phyloP scores from a whole-genome alignment of 2,329 filamentous ascomycete species.

The Fusarium liriodendri region DNA sequence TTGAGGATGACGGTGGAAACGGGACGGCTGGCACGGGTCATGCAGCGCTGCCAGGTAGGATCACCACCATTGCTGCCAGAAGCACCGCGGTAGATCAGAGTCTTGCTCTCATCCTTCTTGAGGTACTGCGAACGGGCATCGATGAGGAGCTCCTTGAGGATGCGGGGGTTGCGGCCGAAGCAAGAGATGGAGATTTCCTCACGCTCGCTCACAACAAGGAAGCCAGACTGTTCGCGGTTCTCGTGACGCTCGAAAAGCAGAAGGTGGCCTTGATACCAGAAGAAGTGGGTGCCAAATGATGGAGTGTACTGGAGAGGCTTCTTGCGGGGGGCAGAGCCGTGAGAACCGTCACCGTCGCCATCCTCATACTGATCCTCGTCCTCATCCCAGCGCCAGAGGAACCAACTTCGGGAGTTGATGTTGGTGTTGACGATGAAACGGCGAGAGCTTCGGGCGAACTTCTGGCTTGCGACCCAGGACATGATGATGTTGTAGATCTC shows the following conservation, averaged over 20 bases:
- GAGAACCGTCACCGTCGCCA: conserved; percentile 46
- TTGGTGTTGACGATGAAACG: conserved; percentile 74
- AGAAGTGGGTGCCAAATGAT: conserved; percentile 73
- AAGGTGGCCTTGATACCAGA: conserved; percentile 71
- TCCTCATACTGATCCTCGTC: conserved; percentile 60
- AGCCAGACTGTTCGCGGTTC: conserved; percentile 56
- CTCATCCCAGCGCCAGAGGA: conserved; percentile 57
- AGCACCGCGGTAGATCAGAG: conserved; percentile 72
- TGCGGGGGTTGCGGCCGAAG: conserved; percentile 69
- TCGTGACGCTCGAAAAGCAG: conserved; percentile 68
- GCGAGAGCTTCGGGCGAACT: conserved; percentile 68
- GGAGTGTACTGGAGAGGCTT: conserved; percentile 73
- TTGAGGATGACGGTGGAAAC: conserved; percentile 75
- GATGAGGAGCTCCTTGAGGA: conserved; percentile 71
- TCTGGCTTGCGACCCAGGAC: conserved; percentile 74
- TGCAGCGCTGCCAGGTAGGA: conserved; percentile 70
- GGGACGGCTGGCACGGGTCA: conserved; percentile 69
- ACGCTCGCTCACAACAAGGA: conserved; percentile 59
- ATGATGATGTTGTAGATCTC: conserved; percentile 80
- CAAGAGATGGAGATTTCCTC: conserved; percentile 71
- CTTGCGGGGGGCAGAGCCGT: conserved; percentile 49
- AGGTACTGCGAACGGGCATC: conserved; percentile 68
- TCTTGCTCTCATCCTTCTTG: conserved; percentile 70
- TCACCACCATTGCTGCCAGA: conserved; percentile 55
- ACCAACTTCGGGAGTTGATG: conserved; percentile 64